These are phyloP conservation scores for Tolypocladium ovalisporum DNA, from an alignment of 2,329 filamentous ascomycete genomes.

Conservation along the genomic window DNA sequence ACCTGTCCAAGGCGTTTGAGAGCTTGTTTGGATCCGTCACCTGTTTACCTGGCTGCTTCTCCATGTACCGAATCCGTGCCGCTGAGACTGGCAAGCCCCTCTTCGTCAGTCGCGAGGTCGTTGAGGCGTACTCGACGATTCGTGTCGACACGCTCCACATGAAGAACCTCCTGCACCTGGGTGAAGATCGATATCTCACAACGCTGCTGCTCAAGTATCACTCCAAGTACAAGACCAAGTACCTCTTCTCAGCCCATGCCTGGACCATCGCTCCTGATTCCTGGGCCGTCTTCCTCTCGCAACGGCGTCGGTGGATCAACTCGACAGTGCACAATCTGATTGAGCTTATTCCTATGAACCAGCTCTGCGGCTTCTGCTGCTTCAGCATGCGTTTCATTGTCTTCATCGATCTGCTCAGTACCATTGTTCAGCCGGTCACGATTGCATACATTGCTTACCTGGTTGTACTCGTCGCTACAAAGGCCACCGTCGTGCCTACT, in stretches of 20 bases:
- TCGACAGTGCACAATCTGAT: conserved; percentile 96
- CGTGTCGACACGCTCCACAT: conserved; percentile 96
- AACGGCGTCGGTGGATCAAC: conserved; percentile 99
- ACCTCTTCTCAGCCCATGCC: conserved; percentile 80
- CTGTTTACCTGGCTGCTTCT: conserved; percentile 96
- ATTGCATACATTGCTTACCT: conserved; percentile 85
- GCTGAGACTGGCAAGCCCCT: conserved; percentile 91
- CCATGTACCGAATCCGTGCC: conserved; percentile 95
- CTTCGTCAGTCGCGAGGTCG: conserved; percentile 87
- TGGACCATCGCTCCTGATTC: conserved; percentile 96
- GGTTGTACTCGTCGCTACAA: conserved; percentile 58
- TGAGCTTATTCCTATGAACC: conserved; percentile 83
- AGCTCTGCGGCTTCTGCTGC: conserved; percentile 98
- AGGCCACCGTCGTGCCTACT: conserved; percentile 58
- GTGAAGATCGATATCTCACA: conserved; percentile 95
- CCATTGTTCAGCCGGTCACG: conserved; percentile 83
- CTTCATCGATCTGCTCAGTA: conserved; percentile 86
- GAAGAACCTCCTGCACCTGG: conserved; percentile 94
- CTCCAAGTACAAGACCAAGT: conserved; percentile 95
- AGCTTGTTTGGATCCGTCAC: conserved; percentile 95
- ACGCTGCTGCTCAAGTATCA: conserved; percentile 90
- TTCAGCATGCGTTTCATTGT: conserved; percentile 99
- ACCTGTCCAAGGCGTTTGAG: conserved; percentile 93
- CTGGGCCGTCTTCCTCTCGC: conserved; percentile 90
- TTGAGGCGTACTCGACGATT: conserved; percentile 81